Evolutionary conservation across 148 eudicot species (phyloP).

Genomic region (Arbutus unedo): DNA sequence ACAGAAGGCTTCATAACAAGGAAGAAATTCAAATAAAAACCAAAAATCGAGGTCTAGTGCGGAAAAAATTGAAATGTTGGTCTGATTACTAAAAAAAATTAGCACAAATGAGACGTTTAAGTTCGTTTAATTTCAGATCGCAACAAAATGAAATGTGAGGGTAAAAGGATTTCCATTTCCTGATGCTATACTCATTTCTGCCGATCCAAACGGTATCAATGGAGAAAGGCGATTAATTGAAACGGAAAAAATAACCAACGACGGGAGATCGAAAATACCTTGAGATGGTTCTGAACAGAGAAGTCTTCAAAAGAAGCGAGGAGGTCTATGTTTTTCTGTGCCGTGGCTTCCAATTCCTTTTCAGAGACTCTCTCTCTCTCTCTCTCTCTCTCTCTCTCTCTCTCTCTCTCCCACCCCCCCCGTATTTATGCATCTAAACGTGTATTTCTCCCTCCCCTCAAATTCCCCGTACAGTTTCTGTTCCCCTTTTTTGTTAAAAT

Average conservation of each 20-base stretch:
- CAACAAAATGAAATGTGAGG: background rate
- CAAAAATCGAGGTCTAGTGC: background rate
- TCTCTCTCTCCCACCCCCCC: background rate
- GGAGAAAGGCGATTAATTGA: background rate
- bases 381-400: background rate
- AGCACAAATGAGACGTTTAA: background rate
- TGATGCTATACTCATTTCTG: background rate
- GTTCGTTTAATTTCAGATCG: background rate
- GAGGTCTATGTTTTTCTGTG: conserved; percentile 4
- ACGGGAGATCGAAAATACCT: background rate
- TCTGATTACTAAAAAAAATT: background rate
- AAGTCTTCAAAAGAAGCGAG: background rate
- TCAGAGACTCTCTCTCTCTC: background rate
- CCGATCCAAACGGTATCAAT: background rate
- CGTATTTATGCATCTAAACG: too few species aligned
- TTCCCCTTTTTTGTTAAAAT: too few species aligned
- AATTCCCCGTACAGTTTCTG: too few species aligned
- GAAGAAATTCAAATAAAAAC: background rate
- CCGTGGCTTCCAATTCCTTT: too few species aligned
- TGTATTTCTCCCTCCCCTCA: too few species aligned
- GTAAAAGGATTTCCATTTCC: background rate
- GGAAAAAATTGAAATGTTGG: background rate
- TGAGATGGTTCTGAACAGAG: background rate
- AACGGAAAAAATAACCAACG: background rate
- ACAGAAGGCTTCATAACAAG: background rate